Conservation (phyloP, 2,329 filamentous ascomycete genomes). For the Fusarium heterosporum region DNA sequence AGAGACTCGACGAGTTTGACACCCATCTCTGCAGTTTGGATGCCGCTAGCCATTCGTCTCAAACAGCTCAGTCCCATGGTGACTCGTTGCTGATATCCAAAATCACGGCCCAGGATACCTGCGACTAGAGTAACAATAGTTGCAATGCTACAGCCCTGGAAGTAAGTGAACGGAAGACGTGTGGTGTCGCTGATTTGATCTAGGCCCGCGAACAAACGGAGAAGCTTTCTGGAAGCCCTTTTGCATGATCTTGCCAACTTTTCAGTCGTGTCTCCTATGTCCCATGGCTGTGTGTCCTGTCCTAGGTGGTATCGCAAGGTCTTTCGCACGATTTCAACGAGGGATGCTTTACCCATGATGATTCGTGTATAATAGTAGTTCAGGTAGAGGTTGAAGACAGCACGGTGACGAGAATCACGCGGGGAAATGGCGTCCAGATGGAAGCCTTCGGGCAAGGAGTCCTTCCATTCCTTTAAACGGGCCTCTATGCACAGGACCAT, state of each 20-base stretch:
- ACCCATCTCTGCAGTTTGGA: not conserved
- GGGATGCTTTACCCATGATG: not conserved
- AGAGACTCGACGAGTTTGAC: conserved; percentile 5
- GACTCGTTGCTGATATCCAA: not conserved
- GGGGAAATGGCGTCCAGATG: not conserved
- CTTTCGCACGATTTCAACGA: not conserved
- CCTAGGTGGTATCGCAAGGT: not conserved
- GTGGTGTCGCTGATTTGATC: not conserved
- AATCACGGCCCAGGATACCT: not conserved
- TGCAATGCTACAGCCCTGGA: conserved; percentile 4
- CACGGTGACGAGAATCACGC: not conserved
- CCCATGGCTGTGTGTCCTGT: not conserved
- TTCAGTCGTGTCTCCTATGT: not conserved
- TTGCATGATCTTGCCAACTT: conserved; percentile 1
- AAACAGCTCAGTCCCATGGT: not conserved
- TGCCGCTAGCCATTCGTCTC: not conserved
- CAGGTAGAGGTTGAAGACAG: not conserved
- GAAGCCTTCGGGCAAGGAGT: not conserved
- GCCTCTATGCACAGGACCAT: not conserved
- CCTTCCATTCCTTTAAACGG: not conserved
- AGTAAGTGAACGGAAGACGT: not conserved
- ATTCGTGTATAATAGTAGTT: conserved; percentile 5
- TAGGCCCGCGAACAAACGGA: not conserved
- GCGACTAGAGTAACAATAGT: conserved; percentile 3
- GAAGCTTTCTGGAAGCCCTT: conserved; percentile 3